phyloP scores from a whole-genome alignment of 768 basidiomycete species.

The Lactifluus rugatus region DNA sequence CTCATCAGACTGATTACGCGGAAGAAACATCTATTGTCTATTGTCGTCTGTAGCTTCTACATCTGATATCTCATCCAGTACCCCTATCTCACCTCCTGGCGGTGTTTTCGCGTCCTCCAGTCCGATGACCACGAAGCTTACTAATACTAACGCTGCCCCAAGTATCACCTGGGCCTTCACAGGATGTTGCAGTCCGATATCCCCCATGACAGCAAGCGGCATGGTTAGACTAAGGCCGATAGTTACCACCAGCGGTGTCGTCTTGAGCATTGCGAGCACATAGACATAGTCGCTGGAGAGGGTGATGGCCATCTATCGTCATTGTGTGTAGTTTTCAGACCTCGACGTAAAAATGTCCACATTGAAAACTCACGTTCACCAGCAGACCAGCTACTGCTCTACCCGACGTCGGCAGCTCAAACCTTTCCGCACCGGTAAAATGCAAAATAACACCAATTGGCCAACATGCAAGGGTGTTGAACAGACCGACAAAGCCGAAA shows the following conservation, averaged over 20 bases:
- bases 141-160: conserved; percentile 69
- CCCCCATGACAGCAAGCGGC: conserved; percentile 81
- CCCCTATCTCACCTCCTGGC: conserved; percentile 4
- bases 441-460: conserved; percentile 75
- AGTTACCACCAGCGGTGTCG: conserved; percentile 88
- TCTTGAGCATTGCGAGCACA: conserved; percentile 90
- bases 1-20: too few relatives aligned
- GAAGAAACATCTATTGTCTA: neutral
- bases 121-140: conserved; percentile 70
- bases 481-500: conserved; percentile 88
- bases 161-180: conserved; percentile 49
- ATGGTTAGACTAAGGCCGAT: conserved; percentile 90
- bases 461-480: conserved; percentile 69
- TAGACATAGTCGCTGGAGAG: conserved; percentile 79
- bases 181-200: conserved; percentile 53
- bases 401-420: conserved; percentile 54
- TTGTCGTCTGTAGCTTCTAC: neutral
- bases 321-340: neutral
- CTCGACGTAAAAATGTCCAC: neutral
- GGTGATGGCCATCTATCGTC: conserved; percentile 67
- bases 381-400: conserved; percentile 41
- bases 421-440: conserved; percentile 55
- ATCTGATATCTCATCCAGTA: neutral
- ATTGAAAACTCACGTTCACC: conserved; percentile 41
- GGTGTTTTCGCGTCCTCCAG: conserved; percentile 34